Evolutionary conservation across 139 green algal species (phyloP).

Genomic region (Coelastrella sp.): DNA sequence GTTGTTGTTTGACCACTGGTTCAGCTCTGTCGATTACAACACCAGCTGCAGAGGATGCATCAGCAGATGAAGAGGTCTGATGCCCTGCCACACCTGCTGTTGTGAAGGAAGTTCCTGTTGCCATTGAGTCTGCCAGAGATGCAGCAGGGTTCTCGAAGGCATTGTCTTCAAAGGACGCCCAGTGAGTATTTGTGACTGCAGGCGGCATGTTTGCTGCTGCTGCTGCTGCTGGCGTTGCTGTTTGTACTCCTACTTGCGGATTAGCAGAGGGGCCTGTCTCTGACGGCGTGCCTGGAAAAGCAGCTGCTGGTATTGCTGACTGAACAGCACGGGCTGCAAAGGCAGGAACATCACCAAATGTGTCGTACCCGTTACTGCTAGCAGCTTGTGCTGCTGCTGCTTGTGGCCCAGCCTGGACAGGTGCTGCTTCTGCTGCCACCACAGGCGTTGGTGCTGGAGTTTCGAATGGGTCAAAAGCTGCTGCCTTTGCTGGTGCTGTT

Average conservation of each 20-base stretch:
- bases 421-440: too few species aligned
- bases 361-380: not conserved
- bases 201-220: not conserved
- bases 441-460: conserved; percentile 2
- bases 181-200: conserved; percentile 4
- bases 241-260: too few species aligned
- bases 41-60: too few species aligned
- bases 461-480: conserved; percentile 36
- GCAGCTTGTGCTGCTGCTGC: conserved; percentile 13
- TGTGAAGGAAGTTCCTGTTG: not conserved
- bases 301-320: too few species aligned
- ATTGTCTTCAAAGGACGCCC: too few species aligned
- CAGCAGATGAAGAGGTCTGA: too few species aligned
- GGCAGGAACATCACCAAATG: not conserved
- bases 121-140: not conserved
- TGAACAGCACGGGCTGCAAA: too few species aligned
- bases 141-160: not conserved
- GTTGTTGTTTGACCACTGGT: too few species aligned
- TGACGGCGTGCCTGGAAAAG: too few species aligned
- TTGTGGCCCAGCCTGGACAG: not conserved
- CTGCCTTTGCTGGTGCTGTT: not conserved
- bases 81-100: not conserved
- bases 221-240: conserved; percentile 7
- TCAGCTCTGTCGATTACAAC: too few species aligned
- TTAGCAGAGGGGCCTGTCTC: too few species aligned